Conservation (phyloP, 805 yeast genomes). For the Candida insectorum region DNA sequence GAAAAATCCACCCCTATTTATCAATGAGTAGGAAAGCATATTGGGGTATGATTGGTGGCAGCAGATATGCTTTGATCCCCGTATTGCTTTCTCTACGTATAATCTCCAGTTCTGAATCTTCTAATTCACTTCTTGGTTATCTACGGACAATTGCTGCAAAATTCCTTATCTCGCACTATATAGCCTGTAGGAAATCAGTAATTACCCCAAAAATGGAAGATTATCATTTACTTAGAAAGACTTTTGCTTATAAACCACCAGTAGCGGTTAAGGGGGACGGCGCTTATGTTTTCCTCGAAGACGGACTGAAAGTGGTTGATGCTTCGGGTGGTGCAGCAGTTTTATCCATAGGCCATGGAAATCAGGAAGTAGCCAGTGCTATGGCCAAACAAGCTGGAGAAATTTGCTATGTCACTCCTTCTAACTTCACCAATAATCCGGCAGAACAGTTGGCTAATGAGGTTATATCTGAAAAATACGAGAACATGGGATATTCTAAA, state of each 20-base stretch:
- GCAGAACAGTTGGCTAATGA: conserved; percentile 18
- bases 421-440: conserved; percentile 14
- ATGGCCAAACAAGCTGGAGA: conserved; percentile 15
- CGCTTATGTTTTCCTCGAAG: too few species aligned
- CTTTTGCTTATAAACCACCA: conserved; percentile 1
- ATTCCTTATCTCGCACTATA: too few species aligned
- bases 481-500: conserved; percentile 35
- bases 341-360: conserved; percentile 23
- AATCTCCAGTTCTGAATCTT: too few species aligned
- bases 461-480: conserved; percentile 29
- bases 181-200: too few species aligned
- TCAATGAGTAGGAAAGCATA: too few species aligned
- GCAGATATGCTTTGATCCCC: too few species aligned
- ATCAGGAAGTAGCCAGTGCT: conserved; percentile 13
- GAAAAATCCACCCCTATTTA: too few species aligned
- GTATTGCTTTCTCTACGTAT: too few species aligned
- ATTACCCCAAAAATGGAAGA: conserved; percentile 1
- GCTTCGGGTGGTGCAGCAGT: conserved; percentile 25
- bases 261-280: conserved; percentile 1
- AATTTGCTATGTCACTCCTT: conserved; percentile 12
- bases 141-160: too few species aligned
- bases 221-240: not conserved
- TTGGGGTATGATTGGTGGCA: too few species aligned
- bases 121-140: too few species aligned
- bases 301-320: conserved; percentile 19